These are phyloP conservation scores for Crithidia expoeki DNA, from an alignment of 208 protist genomes.

Conservation along the genomic window DNA sequence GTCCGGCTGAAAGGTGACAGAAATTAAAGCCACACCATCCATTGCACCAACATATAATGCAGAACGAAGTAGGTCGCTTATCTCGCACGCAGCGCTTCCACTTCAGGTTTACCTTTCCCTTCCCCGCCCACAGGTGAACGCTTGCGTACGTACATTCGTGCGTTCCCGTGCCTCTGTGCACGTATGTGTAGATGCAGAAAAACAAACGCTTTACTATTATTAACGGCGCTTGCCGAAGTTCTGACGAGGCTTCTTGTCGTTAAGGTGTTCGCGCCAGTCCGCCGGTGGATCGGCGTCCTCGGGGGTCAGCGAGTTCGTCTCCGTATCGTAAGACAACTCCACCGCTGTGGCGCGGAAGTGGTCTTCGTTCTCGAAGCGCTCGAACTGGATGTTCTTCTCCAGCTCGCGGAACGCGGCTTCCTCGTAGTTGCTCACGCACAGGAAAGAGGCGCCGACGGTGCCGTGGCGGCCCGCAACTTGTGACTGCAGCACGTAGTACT, in stretches of 20 bases:
- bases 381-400: constrained; percentile 69
- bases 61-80: no score
- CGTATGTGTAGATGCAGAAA: no score
- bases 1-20: no score
- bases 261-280: constrained; percentile 77
- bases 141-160: no score
- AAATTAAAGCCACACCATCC: no score
- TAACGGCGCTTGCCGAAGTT: constrained; percentile 37
- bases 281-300: constrained; percentile 77
- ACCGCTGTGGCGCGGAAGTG: constrained; percentile 67
- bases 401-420: constrained; percentile 57
- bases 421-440: constrained; percentile 67
- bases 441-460: constrained; percentile 83
- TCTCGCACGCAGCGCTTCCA: no score
- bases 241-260: constrained; percentile 51
- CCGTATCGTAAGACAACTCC: constrained; percentile 85
- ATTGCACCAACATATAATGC: no score
- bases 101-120: no score
- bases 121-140: no score
- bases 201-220: neutral
- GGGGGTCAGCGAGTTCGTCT: constrained; percentile 60
- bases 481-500: constrained; percentile 90
- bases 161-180: no score
- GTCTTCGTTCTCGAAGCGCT: constrained; percentile 63
- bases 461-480: constrained; percentile 79